Evolutionary conservation across 1,284 basidiomycete species (phyloP).

Genomic region (Testicularia cyperi): DNA sequence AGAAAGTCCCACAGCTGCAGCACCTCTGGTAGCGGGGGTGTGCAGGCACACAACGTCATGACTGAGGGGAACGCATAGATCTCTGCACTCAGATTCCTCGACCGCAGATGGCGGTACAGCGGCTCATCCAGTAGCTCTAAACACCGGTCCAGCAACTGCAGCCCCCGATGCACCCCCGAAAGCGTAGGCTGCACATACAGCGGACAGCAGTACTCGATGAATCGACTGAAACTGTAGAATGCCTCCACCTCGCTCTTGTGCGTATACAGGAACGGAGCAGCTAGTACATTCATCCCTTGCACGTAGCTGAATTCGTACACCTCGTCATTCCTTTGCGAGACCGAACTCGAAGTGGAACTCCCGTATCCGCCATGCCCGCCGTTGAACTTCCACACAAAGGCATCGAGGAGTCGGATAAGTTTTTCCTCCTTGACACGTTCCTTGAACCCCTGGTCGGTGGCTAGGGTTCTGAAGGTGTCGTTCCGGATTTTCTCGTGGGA

Average conservation of each 20-base stretch:
- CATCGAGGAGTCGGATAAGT: conserved; percentile 90
- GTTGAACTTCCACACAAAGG: conserved; percentile 91
- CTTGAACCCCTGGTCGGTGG: conserved; percentile 92
- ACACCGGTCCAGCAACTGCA: conserved; percentile 88
- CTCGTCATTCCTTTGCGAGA: too few relatives aligned
- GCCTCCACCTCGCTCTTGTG: conserved; percentile 95
- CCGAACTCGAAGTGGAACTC: too few relatives aligned
- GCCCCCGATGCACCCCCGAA: conserved; percentile 87
- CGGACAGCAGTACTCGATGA: conserved; percentile 90
- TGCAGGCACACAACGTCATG: conserved; percentile 91
- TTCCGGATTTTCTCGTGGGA: conserved; percentile 63
- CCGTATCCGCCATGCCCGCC: conserved; percentile 64
- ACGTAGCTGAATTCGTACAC: conserved; percentile 81
- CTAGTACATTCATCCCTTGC: conserved; percentile 97
- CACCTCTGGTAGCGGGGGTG: conserved; percentile 90
- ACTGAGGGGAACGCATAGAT: conserved; percentile 96
- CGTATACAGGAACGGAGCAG: conserved; percentile 92
- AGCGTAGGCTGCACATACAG: conserved; percentile 92
- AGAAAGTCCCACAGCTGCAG: conserved; percentile 95
- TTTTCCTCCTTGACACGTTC: conserved; percentile 91
- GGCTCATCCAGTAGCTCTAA: conserved; percentile 85
- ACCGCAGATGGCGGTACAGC: conserved; percentile 76
- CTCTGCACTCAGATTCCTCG: conserved; percentile 93
- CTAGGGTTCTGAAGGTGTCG: conserved; percentile 75
- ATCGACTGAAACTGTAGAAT: conserved; percentile 89